Base-by-base conservation (phyloP, 192 early-diverging fungal species). In the Coemansia aciculifera region DNA sequence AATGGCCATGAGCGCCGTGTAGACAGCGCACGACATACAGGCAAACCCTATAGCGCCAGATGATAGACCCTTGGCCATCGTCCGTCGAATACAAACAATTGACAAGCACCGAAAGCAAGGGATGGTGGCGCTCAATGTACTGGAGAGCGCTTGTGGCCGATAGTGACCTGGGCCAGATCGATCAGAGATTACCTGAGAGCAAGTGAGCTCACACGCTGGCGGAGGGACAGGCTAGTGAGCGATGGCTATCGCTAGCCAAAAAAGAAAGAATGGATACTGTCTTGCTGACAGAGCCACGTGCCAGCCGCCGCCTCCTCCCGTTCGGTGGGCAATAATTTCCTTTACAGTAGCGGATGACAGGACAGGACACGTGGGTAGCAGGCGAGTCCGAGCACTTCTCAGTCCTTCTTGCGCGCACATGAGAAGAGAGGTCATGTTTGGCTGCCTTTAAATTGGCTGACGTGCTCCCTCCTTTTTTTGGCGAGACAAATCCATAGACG, bases 351-450 rank as follows among this genome's bases (percentile, higher is more conserved):
- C 51, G 54, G 54, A 57, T 57, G 54, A 57, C 54, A 31, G 54
- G 29, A 6, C 29, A 29, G 29, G 24, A 15, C 54, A 57, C 54
- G 54, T 57, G 54, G 54, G 54, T 57, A 57, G 54, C 54, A 57
- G 54, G 54, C 54, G 29, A 57, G 54, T 57, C 54, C 17, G 54
- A 57, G 54, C 54, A 31, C 54, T 57, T 57, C 54, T 57, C 27
- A 32, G 27, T 57, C 27, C 27, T 56, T 56, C 11, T 27, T 31
- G 21, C 12, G 23, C 44, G 21, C 49, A 51, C 54, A 57, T 57
- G 54, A 32, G 54, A 19, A 3, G 54, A 57, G 54, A 57, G 54
- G 54, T 57, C 54, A 57, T 57, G 54, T 31, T 31, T 57, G 29
- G 54, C 29, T 34, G 29, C 54, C 54, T 57, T 57, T 57, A 31